phyloP scores from a whole-genome alignment of 495 filamentous ascomycete species.

The Usnea hakonensis region DNA sequence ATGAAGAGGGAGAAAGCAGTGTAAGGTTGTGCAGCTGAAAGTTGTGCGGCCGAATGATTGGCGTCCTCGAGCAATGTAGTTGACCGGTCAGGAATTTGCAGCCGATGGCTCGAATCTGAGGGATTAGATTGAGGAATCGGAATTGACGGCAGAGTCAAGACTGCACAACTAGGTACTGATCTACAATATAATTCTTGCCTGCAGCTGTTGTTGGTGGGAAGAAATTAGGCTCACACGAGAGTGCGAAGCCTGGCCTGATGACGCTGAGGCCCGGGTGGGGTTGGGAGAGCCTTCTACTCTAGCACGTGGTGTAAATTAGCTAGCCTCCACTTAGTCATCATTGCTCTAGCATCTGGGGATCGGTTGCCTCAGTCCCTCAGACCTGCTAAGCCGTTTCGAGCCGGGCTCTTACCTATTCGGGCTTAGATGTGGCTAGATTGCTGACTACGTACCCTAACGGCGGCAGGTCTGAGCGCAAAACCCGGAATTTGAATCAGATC shows the following conservation, averaged over 20 bases:
- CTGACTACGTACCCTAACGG: too few relatives aligned
- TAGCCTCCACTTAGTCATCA: too few relatives aligned
- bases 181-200: neutral
- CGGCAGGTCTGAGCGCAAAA: too few relatives aligned
- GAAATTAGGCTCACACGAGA: neutral
- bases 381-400: too few relatives aligned
- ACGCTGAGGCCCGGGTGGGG: neutral
- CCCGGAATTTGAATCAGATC: too few relatives aligned
- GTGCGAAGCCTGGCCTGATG: neutral
- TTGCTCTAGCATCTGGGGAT: too few relatives aligned
- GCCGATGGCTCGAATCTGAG: neutral
- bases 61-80: neutral
- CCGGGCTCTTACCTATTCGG: too few relatives aligned
- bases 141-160: neutral
- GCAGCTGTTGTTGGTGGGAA: neutral
- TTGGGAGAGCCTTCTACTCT: too few relatives aligned
- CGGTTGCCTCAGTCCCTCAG: too few relatives aligned
- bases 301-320: too few relatives aligned
- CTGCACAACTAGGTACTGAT: neutral
- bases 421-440: too few relatives aligned
- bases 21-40: neutral
- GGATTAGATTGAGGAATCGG: neutral
- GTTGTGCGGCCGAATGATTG: neutral
- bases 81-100: neutral
- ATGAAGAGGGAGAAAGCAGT: neutral